Percentiles rank a stretch among this genome's conserved stretches.
Conservation (phyloP, 2,329 filamentous ascomycete species). For the Elsinoe perseae region DNA sequence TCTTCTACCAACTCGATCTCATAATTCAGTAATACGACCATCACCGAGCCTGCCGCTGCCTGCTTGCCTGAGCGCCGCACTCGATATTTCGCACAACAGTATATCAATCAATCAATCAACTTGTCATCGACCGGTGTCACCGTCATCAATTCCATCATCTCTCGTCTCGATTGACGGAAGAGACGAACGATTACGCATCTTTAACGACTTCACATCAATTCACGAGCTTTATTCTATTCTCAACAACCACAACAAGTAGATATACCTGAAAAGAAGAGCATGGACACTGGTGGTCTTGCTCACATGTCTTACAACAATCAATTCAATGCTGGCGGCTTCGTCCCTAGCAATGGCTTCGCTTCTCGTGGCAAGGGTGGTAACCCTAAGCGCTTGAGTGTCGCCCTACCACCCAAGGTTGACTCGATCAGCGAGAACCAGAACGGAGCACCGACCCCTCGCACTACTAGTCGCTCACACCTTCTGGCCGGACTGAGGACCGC, state of each 20-base stretch:
- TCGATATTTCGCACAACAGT: background rate
- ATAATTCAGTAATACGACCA: constrained; percentile 13
- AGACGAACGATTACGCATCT: constrained; percentile 9
- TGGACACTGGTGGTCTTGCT: constrained; percentile 99
- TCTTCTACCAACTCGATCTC: background rate
- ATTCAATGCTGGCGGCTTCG: constrained; percentile 61
- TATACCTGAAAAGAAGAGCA: constrained; percentile 37
- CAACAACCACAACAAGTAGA: constrained; percentile 15
- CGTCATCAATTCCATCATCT: constrained; percentile 1
- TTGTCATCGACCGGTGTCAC: background rate
- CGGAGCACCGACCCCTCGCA: constrained; percentile 74
- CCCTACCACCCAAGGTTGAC: constrained; percentile 60
- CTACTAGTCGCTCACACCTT: constrained; percentile 78
- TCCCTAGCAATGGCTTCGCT: constrained; percentile 72
- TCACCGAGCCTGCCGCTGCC: constrained; percentile 10
- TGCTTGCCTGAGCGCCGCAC: constrained; percentile 12
- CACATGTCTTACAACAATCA: constrained; percentile 88
- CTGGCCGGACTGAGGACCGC: constrained; percentile 88
- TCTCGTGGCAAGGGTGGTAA: constrained; percentile 77
- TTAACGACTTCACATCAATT: constrained; percentile 13
- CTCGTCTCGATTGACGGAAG: constrained; percentile 11
- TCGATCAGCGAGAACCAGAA: constrained; percentile 61
- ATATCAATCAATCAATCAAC: background rate
- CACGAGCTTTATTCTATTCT: constrained; percentile 14
- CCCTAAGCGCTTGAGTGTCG: constrained; percentile 81